Base-by-base conservation (phyloP, 306 rosid species). In the Betula pendula region DNA sequence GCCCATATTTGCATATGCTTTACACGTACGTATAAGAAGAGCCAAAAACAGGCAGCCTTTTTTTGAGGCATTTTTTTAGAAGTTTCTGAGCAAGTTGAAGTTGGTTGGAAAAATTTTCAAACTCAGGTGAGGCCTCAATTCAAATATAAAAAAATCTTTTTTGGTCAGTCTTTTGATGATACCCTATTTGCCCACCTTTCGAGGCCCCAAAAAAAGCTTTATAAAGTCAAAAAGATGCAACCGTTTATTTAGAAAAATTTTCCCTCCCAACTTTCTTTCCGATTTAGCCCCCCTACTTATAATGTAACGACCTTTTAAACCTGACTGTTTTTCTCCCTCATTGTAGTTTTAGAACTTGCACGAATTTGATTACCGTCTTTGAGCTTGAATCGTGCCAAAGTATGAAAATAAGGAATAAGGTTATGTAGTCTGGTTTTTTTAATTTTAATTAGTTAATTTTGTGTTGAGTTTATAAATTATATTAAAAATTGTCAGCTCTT, bases 161-260 rank as follows among this genome's bases (percentile, higher is more conserved):
- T 51, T 49, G 80, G n/a, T 70, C 27, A 20, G 56, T 40, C 71
- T 81, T 75, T 74, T 70, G 76, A 87, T 76, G 77, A 83, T 79
- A 58, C 84, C 79, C 67, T 65, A 3, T 35, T 65, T 65, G 13
- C 43, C 38, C 70, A 1, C 47, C 45, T 17, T 35, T 38, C 24
- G 16, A 65, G 10, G 44, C 48, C 70, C 27, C n/a, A n/a, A n/a
- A 17, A 65, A 16, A 17, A 35, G 22, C 25, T 60, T 47, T 73
- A 59, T 59, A 14, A 75, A 70, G 79, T 82, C 72, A 73, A 82
- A 63, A 71, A 73, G 73, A 43, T 56, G 70, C 67, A 68, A 80
- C 75, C 74, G 65, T 31, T 66, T 33, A 35, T 67, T 67, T 79
- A 52, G 78, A 79, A 79, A 60, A 16, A 31, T 42, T 79, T 52